Evolutionary conservation across 306 rosid species (phyloP), one percentile per base, ranked within the genome.

Genomic region (Cucumis hystrix): DNA sequence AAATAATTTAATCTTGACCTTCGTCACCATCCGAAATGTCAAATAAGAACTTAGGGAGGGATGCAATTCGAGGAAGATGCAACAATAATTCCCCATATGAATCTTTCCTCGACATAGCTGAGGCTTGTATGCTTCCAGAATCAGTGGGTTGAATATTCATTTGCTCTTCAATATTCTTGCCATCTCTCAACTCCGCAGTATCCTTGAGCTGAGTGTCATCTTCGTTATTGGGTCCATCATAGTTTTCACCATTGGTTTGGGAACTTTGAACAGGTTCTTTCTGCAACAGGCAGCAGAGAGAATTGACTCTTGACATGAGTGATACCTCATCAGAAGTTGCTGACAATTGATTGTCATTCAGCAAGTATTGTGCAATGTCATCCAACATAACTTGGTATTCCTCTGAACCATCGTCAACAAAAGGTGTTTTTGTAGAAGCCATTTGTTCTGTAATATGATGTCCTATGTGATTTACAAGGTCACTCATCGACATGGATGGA

Each of bases 301-400:
- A 92, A 83, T 92, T 80, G 82, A 92, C 97, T 90, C 96, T 86
- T 64, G 97, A 69, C 96, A 92, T 92, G 51, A 92, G 86, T 59
- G 91, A 90, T 70, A 84, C 86, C 84, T 92, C 97, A 75, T 90
- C 96, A 8, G 96, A 86, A 72, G 85, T 63, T 28, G 77, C 79
- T 30, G 87, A 51, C 21, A 68, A 85, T 81, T 90, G 96, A 58
- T 83, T 87, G 87, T 92, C 97, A 55, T 37, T 89, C 55, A 90
- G 90, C 77, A 92, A 83, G 86, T 86, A 84, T 61, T 85, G 89
- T 16, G 94, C 83, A 81, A 92, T 79, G 73, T 86, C 94, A 77
- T 90, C 88, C 8, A 92, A 86, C 58, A 90, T 83, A 47, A 83
- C 90, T 75, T 83, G 84, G 83, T 69, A 83, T 61, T 82, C 86